Percentiles rank a stretch among this genome's conserved stretches.
Conservation (phyloP, 257 asterid species). For the Solanum rostratum region DNA sequence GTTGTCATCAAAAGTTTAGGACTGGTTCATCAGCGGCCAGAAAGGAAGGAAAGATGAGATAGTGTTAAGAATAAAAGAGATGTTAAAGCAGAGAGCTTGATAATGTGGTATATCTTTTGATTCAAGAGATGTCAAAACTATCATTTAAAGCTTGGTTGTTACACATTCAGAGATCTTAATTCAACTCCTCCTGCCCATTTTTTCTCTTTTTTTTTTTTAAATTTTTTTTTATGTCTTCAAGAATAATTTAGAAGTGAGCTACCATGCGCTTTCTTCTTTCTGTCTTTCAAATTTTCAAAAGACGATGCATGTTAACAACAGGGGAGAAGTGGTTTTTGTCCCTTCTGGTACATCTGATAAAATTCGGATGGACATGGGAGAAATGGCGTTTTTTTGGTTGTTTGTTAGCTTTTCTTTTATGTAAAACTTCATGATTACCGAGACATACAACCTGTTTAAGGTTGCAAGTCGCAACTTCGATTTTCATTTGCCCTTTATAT, state of each 20-base stretch:
- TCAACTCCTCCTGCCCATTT: not conserved
- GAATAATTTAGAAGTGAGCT: not conserved
- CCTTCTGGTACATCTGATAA: constrained; percentile 34
- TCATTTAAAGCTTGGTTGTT: not conserved
- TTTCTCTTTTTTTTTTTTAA: not conserved
- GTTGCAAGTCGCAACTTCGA: not conserved
- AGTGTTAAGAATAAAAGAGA: not conserved
- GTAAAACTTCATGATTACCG: not conserved
- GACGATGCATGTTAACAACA: not conserved
- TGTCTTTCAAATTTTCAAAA: not conserved
- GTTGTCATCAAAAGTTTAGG: too few species aligned
- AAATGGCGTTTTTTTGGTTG: not conserved
- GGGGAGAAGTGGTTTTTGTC: not conserved
- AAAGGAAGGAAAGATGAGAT: not conserved
- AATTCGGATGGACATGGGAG: not conserved
- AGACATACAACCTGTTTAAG: not conserved
- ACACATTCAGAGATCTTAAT: not conserved
- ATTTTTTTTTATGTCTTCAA: too few species aligned
- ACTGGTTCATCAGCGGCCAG: too few species aligned
- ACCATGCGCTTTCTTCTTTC: not conserved
- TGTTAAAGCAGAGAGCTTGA: not conserved
- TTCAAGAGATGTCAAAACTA: not conserved
- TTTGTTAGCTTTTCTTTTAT: not conserved
- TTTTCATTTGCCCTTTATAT: not conserved
- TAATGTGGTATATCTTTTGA: not conserved